These are phyloP conservation scores for Yarrowia sp. DNA, from an alignment of 805 yeast species.

Conservation along the genomic window DNA sequence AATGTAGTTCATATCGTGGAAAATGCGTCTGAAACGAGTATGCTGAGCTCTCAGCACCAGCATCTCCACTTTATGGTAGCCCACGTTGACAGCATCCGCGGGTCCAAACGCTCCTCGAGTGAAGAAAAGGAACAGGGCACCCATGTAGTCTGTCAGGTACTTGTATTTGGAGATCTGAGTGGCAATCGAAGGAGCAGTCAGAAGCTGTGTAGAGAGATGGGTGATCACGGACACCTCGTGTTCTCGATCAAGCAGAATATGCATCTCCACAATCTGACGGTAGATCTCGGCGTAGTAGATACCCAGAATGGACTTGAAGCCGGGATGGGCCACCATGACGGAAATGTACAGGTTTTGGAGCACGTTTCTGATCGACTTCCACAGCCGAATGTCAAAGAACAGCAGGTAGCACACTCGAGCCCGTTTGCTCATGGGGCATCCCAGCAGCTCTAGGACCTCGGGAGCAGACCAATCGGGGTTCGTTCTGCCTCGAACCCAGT, in stretches of 20 bases:
- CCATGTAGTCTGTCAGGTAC: slow-evolving; percentile 66
- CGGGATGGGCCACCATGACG: slow-evolving; percentile 65
- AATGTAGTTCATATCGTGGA: slow-evolving; percentile 79
- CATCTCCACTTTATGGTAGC: slow-evolving; percentile 35
- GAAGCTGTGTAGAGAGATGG: slow-evolving; percentile 80
- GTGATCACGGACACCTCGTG: slow-evolving; percentile 82
- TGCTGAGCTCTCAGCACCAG: slow-evolving; percentile 49
- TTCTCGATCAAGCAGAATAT: slow-evolving; percentile 78
- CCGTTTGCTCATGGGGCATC: slow-evolving; percentile 37
- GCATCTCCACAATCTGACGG: slow-evolving; percentile 74
- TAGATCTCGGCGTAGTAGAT: slow-evolving; percentile 84
- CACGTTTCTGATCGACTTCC: slow-evolving; percentile 65
- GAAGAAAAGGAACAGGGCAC: slow-evolving; percentile 67
- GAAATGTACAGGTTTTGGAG: slow-evolving; percentile 71
- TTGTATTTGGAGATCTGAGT: slow-evolving; percentile 67
- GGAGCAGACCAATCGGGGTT: slow-evolving; percentile 19
- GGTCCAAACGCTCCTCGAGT: slow-evolving; percentile 37
- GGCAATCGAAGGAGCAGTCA: slow-evolving; percentile 87
- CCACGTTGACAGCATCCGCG: slow-evolving; percentile 31
- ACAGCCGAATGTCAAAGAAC: slow-evolving; percentile 73
- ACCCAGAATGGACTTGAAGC: slow-evolving; percentile 65
- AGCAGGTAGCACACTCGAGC: slow-evolving; percentile 63
- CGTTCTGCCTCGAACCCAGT: slow-evolving; percentile 30
- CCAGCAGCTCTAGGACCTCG: slow-evolving; percentile 35
- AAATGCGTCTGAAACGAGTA: slow-evolving; percentile 77